phyloP scores from a whole-genome alignment of 352 stramenopile genomes.

The Phytopythium montanum region DNA sequence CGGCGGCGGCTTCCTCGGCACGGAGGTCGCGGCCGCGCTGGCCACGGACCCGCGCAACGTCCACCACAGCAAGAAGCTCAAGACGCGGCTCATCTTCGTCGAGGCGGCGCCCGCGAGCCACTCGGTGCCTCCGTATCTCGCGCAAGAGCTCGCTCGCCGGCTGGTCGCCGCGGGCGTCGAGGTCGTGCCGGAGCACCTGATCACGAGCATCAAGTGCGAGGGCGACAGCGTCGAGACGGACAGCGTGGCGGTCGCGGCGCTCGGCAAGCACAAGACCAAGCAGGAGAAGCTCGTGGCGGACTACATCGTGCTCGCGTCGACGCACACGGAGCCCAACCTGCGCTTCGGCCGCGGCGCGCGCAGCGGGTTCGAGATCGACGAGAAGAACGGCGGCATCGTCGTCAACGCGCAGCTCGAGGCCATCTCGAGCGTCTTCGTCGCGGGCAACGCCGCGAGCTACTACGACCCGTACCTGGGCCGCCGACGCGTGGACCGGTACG shows the following conservation, averaged over 20 bases:
- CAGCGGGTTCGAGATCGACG: constrained; percentile 82
- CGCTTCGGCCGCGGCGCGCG: constrained; percentile 47
- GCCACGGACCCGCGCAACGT: constrained; percentile 57
- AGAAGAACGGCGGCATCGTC: constrained; percentile 85
- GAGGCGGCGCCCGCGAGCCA: constrained; percentile 43
- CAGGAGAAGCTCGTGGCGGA: constrained; percentile 68
- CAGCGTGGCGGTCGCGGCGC: constrained; percentile 50
- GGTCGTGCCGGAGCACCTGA: constrained; percentile 58
- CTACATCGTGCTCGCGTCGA: constrained; percentile 91
- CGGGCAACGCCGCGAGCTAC: constrained; percentile 88
- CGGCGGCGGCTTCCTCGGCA: constrained; percentile 89
- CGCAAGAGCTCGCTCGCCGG: constrained; percentile 52
- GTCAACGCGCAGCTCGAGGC: constrained; percentile 90
- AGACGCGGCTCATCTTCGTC: constrained; percentile 54
- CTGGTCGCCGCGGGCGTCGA: constrained; percentile 63
- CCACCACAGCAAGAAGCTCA: constrained; percentile 14
- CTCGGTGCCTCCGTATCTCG: constrained; percentile 86
- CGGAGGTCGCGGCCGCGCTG: constrained; percentile 76
- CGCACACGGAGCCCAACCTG: constrained; percentile 85
- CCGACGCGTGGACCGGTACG: constrained; percentile 88
- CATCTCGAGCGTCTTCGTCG: constrained; percentile 87
- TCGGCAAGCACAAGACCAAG: constrained; percentile 54
- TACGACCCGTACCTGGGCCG: constrained; percentile 86
- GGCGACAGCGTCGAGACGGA: constrained; percentile 33
- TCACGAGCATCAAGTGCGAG: constrained; percentile 72